A percentile compares a stretch with the other conserved stretches of the same genome.
phyloP scores from a whole-genome alignment of 2,329 filamentous ascomycete genomes.

The Pestalotiopsis sp. region DNA sequence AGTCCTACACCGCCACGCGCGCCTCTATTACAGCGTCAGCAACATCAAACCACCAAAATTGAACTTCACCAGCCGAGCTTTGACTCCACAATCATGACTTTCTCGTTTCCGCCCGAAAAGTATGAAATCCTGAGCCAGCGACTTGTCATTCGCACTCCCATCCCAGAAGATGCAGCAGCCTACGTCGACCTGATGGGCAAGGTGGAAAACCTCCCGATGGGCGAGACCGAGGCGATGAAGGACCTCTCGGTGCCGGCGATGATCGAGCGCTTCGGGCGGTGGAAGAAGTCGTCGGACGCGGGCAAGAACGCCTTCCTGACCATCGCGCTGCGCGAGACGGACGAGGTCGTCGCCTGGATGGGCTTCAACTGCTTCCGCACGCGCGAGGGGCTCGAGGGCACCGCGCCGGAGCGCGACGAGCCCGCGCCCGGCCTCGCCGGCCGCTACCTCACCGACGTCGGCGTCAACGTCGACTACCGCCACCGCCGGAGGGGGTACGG shows the following conservation, averaged over 20 bases:
- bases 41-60: neutral
- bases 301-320: conserved; percentile 2
- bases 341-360: conserved; percentile 7
- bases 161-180: neutral
- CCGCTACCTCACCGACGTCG: conserved; percentile 6
- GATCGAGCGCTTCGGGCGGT: neutral
- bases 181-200: neutral
- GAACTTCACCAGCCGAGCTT: neutral
- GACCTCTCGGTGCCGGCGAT: neutral
- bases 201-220: conserved; percentile 3
- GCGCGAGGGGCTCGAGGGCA: neutral
- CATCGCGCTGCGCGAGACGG: conserved; percentile 1
- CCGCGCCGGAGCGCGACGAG: neutral
- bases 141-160: neutral
- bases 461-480: conserved; percentile 1
- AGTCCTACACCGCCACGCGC: too few species aligned
- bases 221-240: neutral
- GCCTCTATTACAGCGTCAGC: neutral
- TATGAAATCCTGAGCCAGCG: neutral
- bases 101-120: neutral
- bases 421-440: conserved; percentile 3
- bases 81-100: neutral
- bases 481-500: conserved; percentile 2
- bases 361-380: conserved; percentile 10
- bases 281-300: neutral